These are phyloP conservation scores for Colletotrichum eremochloae DNA, from an alignment of 2,329 filamentous ascomycete species.

Conservation along the genomic window DNA sequence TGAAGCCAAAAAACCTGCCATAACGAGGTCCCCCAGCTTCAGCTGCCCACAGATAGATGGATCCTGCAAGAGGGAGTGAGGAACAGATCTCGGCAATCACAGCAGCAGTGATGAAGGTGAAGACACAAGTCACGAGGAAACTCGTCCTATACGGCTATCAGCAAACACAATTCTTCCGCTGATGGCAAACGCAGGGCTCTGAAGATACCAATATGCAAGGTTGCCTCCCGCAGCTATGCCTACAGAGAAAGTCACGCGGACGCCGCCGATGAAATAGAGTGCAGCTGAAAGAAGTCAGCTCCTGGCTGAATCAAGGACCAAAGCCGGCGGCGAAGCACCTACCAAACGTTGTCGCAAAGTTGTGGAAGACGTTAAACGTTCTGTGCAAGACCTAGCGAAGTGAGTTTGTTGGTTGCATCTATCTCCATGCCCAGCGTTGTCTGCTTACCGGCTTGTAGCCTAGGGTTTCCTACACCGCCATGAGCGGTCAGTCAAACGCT, in stretches of 20 bases:
- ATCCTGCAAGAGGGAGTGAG: conserved; percentile 69
- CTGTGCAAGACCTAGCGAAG: conserved; percentile 64
- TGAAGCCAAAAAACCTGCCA: conserved; percentile 68
- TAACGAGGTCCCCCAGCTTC: conserved; percentile 68
- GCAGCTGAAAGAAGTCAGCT: conserved; percentile 59
- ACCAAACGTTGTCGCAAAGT: conserved; percentile 72
- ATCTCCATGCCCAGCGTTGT: background rate
- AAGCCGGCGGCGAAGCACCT: conserved; percentile 37
- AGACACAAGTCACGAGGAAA: conserved; percentile 70
- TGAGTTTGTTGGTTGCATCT: background rate
- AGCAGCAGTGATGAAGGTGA: conserved; percentile 72
- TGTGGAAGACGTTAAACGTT: conserved; percentile 69
- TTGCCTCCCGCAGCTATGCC: conserved; percentile 72
- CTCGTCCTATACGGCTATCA: conserved; percentile 61
- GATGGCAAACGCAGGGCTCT: background rate
- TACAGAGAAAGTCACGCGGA: conserved; percentile 72
- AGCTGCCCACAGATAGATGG: conserved; percentile 73
- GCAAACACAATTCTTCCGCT: background rate
- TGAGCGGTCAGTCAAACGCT: background rate
- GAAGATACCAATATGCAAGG: conserved; percentile 68
- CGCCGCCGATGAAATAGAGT: conserved; percentile 71
- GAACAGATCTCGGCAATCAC: conserved; percentile 73
- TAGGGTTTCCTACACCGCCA: conserved; percentile 25
- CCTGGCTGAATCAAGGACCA: background rate
- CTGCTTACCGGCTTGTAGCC: conserved; percentile 34